A percentile compares a stretch with the other conserved stretches of the same genome.
Conservation (phyloP, 768 basidiomycete genomes). For the Boletus insuetus region DNA sequence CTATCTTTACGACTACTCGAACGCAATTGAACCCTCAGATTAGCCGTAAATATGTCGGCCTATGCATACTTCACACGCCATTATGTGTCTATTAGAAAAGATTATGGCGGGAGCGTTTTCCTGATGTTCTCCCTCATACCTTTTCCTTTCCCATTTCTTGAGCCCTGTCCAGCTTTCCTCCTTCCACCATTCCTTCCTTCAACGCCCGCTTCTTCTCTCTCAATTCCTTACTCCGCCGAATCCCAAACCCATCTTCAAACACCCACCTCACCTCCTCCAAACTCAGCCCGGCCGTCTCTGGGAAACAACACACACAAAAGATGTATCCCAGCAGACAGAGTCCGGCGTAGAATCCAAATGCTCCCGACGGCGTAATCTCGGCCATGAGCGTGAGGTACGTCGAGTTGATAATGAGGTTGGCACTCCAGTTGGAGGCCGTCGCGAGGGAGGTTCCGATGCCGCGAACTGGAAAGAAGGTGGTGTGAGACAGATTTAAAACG, state of each 20-base stretch:
- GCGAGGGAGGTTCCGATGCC: conserved; percentile 75
- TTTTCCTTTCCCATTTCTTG: background rate
- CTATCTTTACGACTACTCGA: too few relatives aligned
- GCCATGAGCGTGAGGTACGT: conserved; percentile 82
- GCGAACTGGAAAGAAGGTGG: conserved; percentile 43
- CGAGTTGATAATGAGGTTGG: conserved; percentile 72
- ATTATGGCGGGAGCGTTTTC: too few relatives aligned
- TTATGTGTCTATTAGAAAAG: too few relatives aligned
- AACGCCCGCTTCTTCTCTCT: conserved; percentile 28
- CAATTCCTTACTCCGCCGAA: conserved; percentile 50
- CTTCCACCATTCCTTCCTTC: background rate
- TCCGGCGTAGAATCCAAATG: conserved; percentile 76
- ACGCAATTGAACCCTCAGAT: too few relatives aligned
- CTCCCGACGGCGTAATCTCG: conserved; percentile 67
- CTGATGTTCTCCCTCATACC: background rate
- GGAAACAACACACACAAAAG: conserved; percentile 70
- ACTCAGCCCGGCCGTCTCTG: conserved; percentile 75
- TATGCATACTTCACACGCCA: too few relatives aligned
- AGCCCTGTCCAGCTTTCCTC: background rate
- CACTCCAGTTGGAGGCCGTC: conserved; percentile 76
- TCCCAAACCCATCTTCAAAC: conserved; percentile 64
- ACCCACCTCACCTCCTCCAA: conserved; percentile 65
- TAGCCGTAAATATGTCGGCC: too few relatives aligned
- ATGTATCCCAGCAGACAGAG: conserved; percentile 67
- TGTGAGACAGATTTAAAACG: background rate